phyloP scores from a whole-genome alignment of 352 stramenopile genomes.

The Achlya hypogyna region DNA sequence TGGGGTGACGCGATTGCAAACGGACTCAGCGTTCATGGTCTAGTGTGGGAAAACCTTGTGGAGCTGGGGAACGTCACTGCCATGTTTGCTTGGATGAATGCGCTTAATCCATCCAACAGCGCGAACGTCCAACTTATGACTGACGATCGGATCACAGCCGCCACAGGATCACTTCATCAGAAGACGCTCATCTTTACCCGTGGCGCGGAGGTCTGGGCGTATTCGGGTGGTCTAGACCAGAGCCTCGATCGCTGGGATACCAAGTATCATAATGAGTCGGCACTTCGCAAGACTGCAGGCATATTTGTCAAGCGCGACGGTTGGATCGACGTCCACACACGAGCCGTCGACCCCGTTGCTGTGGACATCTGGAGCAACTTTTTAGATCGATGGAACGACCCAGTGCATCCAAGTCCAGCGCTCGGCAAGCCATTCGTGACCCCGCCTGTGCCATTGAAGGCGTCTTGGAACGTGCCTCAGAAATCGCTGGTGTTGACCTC shows the following conservation, averaged over 20 bases:
- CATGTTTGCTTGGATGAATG: constrained; percentile 12
- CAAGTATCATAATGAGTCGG: constrained; percentile 34
- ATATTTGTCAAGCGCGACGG: constrained; percentile 34
- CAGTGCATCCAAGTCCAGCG: constrained; percentile 23
- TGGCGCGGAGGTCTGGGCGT: constrained; percentile 26
- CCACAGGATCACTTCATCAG: constrained; percentile 6
- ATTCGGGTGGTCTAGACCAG: constrained; percentile 44
- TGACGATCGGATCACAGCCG: background rate
- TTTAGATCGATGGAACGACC: constrained; percentile 49
- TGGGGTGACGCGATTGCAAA: background rate
- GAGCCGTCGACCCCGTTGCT: constrained; percentile 34
- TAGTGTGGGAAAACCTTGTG: background rate
- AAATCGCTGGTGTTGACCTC: background rate
- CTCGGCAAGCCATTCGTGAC: background rate
- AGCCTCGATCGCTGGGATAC: constrained; percentile 54
- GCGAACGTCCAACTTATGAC: background rate
- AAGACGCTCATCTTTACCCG: constrained; percentile 26
- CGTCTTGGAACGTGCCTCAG: background rate
- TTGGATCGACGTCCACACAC: constrained; percentile 49
- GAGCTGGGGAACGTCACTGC: background rate
- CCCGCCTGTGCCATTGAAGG: background rate
- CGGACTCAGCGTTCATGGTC: background rate
- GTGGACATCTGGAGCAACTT: constrained; percentile 61
- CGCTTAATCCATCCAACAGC: background rate
- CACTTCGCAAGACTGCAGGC: constrained; percentile 28